Percentiles rank a stretch among this genome's conserved stretches.
These are phyloP conservation scores for Danielozyma ontarioensis DNA, from an alignment of 805 yeast species.

Conservation along the genomic window DNA sequence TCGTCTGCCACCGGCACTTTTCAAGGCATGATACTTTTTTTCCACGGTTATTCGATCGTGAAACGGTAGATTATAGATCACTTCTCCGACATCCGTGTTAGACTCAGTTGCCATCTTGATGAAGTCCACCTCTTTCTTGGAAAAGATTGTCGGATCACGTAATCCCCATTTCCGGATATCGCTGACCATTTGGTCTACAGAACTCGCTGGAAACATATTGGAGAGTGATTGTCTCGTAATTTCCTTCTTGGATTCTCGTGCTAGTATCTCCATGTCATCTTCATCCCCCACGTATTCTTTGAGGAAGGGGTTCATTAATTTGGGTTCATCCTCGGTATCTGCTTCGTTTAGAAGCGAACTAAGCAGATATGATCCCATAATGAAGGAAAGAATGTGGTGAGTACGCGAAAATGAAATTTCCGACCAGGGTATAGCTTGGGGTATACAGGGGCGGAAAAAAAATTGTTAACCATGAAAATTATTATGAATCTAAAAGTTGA, in stretches of 20 bases:
- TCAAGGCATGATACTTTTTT: constrained; percentile 16
- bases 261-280: background rate
- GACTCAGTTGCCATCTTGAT: constrained; percentile 12
- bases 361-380: too few relatives aligned
- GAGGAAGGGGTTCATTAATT: background rate
- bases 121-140: constrained; percentile 7
- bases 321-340: background rate
- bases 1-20: constrained; percentile 20
- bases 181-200: constrained; percentile 4
- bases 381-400: too few relatives aligned
- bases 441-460: too few relatives aligned
- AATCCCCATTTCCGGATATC: background rate
- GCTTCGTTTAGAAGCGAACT: too few relatives aligned
- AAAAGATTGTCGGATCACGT: constrained; percentile 1
- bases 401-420: too few relatives aligned
- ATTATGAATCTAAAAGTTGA: too few relatives aligned
- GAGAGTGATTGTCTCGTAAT: background rate
- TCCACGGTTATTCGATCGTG: constrained; percentile 17
- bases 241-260: background rate
- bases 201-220: background rate
- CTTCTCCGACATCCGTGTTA: constrained; percentile 8
- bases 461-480: too few relatives aligned
- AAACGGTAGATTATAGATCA: constrained; percentile 18
- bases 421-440: too few relatives aligned
- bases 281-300: background rate